A percentile compares a stretch with the other conserved stretches of the same genome.
phyloP scores from a whole-genome alignment of 2,329 filamentous ascomycete genomes.

The Calonectria hongkongensis region DNA sequence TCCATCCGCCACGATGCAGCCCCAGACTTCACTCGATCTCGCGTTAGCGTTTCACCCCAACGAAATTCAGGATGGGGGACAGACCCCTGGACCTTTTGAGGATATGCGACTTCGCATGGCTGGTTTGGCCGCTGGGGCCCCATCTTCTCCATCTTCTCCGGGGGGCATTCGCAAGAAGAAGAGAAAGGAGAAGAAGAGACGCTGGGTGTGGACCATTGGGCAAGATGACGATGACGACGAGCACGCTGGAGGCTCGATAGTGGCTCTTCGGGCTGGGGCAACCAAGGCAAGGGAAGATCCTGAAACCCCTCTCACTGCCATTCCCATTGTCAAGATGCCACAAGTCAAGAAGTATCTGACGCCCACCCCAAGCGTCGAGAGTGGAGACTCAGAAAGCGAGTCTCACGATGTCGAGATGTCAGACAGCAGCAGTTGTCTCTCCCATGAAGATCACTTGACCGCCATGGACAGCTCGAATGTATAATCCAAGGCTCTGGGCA shows the following conservation, averaged over 20 bases:
- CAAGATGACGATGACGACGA: conserved; percentile 69
- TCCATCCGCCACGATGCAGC: conserved; percentile 55
- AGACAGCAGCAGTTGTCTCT: conserved; percentile 64
- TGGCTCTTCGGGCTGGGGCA: conserved; percentile 61
- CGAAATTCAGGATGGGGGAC: conserved; percentile 76
- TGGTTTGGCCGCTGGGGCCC: conserved; percentile 65
- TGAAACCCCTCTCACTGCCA: conserved; percentile 51
- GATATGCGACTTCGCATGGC: conserved; percentile 77
- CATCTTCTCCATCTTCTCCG: conserved; percentile 63
- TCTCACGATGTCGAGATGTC: conserved; percentile 69
- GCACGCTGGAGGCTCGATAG: conserved; percentile 65
- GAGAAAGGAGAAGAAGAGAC: conserved; percentile 75
- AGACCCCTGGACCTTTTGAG: conserved; percentile 78
- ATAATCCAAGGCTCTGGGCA: conserved; percentile 64
- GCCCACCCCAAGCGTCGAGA: conserved; percentile 65
- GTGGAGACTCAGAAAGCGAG: conserved; percentile 56
- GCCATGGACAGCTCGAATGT: conserved; percentile 58
- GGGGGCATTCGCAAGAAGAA: conserved; percentile 72
- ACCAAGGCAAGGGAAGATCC: conserved; percentile 49
- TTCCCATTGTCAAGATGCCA: conserved; percentile 44
- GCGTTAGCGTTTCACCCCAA: conserved; percentile 71
- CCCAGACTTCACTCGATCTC: conserved; percentile 68
- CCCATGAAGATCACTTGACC: conserved; percentile 57
- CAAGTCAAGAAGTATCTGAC: conserved; percentile 47
- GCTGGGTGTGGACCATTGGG: conserved; percentile 81